phyloP scores from a whole-genome alignment of 257 asterid species.

The Henckelia pumila region DNA sequence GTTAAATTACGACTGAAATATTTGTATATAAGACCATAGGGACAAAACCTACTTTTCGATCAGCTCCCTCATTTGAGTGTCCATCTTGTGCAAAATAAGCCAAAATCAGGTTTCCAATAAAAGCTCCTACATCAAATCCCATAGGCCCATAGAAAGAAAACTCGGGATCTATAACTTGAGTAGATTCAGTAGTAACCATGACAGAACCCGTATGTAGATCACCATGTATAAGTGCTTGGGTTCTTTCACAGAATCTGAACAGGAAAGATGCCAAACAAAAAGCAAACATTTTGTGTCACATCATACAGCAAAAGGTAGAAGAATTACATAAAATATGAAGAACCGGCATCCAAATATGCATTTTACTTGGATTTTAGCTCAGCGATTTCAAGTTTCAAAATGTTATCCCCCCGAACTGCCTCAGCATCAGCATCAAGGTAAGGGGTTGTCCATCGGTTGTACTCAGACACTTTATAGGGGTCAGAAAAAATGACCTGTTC shows the following conservation, averaged over 20 bases:
- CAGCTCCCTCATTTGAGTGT: slow-evolving; percentile 57
- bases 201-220: slow-evolving; percentile 96
- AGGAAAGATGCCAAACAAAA: slow-evolving; percentile 25
- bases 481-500: slow-evolving; percentile 95
- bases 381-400: slow-evolving; percentile 84
- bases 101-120: slow-evolving; percentile 77
- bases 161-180: slow-evolving; percentile 95
- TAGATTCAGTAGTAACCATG: slow-evolving; percentile 80
- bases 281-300: slow-evolving; percentile 13
- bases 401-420: slow-evolving; percentile 70
- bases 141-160: slow-evolving; percentile 89
- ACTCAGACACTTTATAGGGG: slow-evolving; percentile 83
- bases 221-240: slow-evolving; percentile 95
- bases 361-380: slow-evolving; percentile 81
- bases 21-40: slow-evolving; percentile 1
- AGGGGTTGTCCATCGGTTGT: slow-evolving; percentile 83
- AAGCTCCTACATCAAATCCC: slow-evolving; percentile 97
- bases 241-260: slow-evolving; percentile 88
- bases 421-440: slow-evolving; percentile 83
- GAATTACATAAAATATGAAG: background rate
- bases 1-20: background rate
- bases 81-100: slow-evolving; percentile 97
- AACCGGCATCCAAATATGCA: slow-evolving; percentile 5
- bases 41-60: slow-evolving; percentile 56
- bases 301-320: slow-evolving; percentile 2